phyloP scores from a whole-genome alignment of 148 eudicot genomes.

The Arctostaphylos glauca region DNA sequence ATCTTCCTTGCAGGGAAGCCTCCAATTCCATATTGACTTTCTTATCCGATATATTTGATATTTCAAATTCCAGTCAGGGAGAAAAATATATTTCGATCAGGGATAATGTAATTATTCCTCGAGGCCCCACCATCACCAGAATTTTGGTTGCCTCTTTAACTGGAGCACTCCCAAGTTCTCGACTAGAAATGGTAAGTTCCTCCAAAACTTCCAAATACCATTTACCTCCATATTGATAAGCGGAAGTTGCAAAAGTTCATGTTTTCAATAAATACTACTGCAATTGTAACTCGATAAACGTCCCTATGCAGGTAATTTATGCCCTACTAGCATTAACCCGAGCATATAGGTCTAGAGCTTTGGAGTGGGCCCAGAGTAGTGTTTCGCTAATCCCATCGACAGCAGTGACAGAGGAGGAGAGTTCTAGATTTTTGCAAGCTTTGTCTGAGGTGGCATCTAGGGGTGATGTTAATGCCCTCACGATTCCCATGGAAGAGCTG shows the following conservation, averaged over 20 bases:
- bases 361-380: constrained; percentile 85
- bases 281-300: neutral
- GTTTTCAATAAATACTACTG: neutral
- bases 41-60: constrained; percentile 87
- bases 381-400: constrained; percentile 69
- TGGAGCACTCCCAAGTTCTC: constrained; percentile 95
- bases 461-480: constrained; percentile 46
- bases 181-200: constrained; percentile 66
- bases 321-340: constrained; percentile 68
- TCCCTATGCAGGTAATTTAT: constrained; percentile 62
- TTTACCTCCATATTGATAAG: neutral
- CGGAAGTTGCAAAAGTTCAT: neutral
- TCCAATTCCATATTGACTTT: constrained; percentile 88
- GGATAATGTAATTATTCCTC: constrained; percentile 76
- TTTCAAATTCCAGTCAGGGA: constrained; percentile 61
- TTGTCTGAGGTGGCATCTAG: constrained; percentile 80
- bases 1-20: constrained; percentile 80
- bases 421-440: constrained; percentile 70
- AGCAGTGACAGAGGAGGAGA: constrained; percentile 79
- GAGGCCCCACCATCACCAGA: constrained; percentile 78
- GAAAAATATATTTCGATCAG: constrained; percentile 55
- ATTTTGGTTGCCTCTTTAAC: constrained; percentile 79
- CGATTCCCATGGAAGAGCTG: constrained; percentile 80
- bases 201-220: neutral
- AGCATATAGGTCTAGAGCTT: constrained; percentile 58